These are phyloP conservation scores for Haplosporangium gracile DNA, from an alignment of 192 early-diverging fungal genomes.

Conservation along the genomic window DNA sequence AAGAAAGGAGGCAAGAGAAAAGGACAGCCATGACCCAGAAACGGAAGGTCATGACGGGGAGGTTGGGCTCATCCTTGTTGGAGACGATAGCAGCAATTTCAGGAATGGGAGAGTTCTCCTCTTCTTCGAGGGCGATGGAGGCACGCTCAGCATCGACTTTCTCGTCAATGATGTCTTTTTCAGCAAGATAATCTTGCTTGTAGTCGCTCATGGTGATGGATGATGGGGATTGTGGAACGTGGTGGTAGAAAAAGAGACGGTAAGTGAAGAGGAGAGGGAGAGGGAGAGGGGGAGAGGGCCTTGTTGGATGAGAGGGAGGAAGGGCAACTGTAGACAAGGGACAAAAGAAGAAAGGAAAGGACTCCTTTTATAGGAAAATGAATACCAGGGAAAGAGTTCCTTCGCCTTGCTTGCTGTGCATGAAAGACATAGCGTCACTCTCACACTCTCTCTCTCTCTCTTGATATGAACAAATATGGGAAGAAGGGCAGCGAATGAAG, in stretches of 20 bases:
- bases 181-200: slow-evolving; percentile 4
- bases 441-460: too few species aligned
- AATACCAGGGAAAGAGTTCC: too few species aligned
- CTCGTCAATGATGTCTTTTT: slow-evolving; percentile 6
- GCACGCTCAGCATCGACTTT: slow-evolving; percentile 3
- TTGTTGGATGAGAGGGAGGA: background rate
- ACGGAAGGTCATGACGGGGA: slow-evolving; percentile 60
- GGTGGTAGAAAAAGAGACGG: background rate
- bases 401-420: too few species aligned
- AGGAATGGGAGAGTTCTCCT: slow-evolving; percentile 25
- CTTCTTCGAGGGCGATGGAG: slow-evolving; percentile 13
- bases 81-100: slow-evolving; percentile 25
- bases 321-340: slow-evolving; percentile 5
- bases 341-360: background rate
- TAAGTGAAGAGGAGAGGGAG: background rate
- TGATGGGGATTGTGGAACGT: too few species aligned
- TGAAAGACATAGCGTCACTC: too few species aligned
- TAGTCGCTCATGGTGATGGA: background rate
- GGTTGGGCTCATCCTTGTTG: slow-evolving; percentile 45
- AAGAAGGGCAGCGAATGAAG: too few species aligned
- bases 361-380: background rate
- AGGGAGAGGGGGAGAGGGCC: background rate
- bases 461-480: too few species aligned
- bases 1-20: background rate
- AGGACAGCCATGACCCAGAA: slow-evolving; percentile 50